Conservation (phyloP, 805 yeast species). For the Candida anglica region DNA sequence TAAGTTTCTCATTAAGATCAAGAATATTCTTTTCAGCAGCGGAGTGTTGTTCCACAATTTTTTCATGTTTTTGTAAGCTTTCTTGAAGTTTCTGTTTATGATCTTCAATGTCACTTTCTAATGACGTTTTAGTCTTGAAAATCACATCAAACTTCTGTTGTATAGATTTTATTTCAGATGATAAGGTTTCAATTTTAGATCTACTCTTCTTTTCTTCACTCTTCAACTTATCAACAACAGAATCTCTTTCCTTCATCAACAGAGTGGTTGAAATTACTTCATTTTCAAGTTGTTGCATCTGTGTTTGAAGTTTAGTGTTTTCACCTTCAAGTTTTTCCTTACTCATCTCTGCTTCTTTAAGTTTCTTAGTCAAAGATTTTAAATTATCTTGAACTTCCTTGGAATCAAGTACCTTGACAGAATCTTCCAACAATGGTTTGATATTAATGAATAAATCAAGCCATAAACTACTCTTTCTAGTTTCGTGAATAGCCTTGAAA, state of each 20-base stretch:
- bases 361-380: conserved; percentile 41
- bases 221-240: conserved; percentile 40
- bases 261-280: conserved; percentile 24
- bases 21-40: conserved; percentile 10
- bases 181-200: conserved; percentile 24
- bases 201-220: conserved; percentile 30
- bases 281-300: conserved; percentile 27
- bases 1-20: conserved; percentile 6
- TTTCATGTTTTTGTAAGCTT: conserved; percentile 9
- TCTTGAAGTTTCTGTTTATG: conserved; percentile 15
- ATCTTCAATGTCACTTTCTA: conserved; percentile 21
- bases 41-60: conserved; percentile 9
- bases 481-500: conserved; percentile 46
- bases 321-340: conserved; percentile 28
- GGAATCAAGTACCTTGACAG: conserved; percentile 55
- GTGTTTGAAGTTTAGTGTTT: conserved; percentile 37
- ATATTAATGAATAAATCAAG: conserved; percentile 64
- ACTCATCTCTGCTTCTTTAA: conserved; percentile 32
- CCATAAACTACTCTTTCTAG: conserved; percentile 65
- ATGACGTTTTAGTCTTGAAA: conserved; percentile 20
- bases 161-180: conserved; percentile 22
- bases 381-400: conserved; percentile 57
- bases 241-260: conserved; percentile 43
- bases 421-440: conserved; percentile 70
- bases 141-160: conserved; percentile 27